phyloP scores from a whole-genome alignment of 192 early-diverging fungal genomes.

The Ambispora gerdemannii region DNA sequence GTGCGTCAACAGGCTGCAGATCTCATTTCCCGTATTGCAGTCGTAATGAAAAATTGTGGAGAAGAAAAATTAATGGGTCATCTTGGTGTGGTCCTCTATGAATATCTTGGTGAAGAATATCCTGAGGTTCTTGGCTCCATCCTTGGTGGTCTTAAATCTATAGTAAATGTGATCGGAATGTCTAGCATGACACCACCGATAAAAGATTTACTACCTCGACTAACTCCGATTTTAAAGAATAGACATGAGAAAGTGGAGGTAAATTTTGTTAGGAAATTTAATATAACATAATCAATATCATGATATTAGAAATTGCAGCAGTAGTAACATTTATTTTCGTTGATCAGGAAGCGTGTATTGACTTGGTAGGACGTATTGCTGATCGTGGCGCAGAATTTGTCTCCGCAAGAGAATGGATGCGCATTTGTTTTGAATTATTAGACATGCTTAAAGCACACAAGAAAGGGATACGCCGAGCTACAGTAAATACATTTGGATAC shows the following conservation, averaged over 20 bases:
- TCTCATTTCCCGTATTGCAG: constrained; percentile 88
- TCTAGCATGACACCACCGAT: constrained; percentile 97
- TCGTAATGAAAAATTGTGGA: constrained; percentile 90
- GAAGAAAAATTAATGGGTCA: constrained; percentile 95
- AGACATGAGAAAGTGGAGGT: constrained; percentile 64
- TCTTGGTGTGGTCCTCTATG: constrained; percentile 90
- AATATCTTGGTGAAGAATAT: constrained; percentile 99
- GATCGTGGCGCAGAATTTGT: constrained; percentile 98
- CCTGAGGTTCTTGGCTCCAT: constrained; percentile 98
- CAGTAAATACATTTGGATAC: constrained; percentile 98
- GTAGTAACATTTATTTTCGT: constrained; percentile 1
- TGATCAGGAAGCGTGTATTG: constrained; percentile 58
- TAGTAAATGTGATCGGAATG: constrained; percentile 98
- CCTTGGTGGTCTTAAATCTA: constrained; percentile 85
- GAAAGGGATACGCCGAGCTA: constrained; percentile 91
- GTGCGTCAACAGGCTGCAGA: constrained; percentile 98
- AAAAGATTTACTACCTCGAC: constrained; percentile 90
- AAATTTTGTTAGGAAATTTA: neutral
- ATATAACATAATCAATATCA: neutral
- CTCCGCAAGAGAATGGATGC: constrained; percentile 98
- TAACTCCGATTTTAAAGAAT: constrained; percentile 98
- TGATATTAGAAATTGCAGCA: neutral
- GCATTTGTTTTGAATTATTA: constrained; percentile 96
- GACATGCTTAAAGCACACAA: constrained; percentile 96
- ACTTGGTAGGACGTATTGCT: constrained; percentile 97